phyloP scores from a whole-genome alignment of 2,329 filamentous ascomycete species.

The Pseudovirgaria hyperparasitica region DNA sequence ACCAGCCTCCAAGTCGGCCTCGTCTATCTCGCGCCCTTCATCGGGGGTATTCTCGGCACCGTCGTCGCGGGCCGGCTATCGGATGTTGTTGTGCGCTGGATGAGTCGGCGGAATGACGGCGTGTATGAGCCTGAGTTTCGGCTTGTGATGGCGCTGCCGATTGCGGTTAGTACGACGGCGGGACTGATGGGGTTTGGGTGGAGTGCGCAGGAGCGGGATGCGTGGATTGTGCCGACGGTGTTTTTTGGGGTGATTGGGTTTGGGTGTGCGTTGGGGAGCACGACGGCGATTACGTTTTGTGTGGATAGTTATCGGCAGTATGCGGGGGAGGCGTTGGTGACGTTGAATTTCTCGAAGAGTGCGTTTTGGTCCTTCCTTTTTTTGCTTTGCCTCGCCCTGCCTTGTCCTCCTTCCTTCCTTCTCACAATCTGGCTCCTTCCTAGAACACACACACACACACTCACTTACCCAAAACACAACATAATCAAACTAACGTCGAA shows the following conservation, averaged over 20 bases:
- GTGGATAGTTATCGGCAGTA: constrained; percentile 91
- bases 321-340: constrained; percentile 86
- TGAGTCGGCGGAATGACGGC: constrained; percentile 79
- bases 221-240: constrained; percentile 83
- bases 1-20: constrained; percentile 68
- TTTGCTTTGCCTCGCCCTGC: no score
- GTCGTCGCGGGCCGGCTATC: constrained; percentile 81
- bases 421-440: no score
- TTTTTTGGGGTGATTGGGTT: constrained; percentile 92
- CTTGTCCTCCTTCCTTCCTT: not conserved
- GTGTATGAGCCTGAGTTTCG: constrained; percentile 92
- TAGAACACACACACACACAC: constrained; percentile 9
- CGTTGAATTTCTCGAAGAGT: constrained; percentile 87
- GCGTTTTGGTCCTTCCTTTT: constrained; percentile 13
- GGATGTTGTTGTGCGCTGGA: constrained; percentile 68
- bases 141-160: constrained; percentile 73
- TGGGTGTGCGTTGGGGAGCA: constrained; percentile 79
- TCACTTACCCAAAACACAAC: constrained; percentile 1
- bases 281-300: constrained; percentile 85
- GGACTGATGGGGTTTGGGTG: constrained; percentile 96
- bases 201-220: constrained; percentile 61
- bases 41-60: constrained; percentile 82
- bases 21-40: constrained; percentile 79
- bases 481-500: no score
- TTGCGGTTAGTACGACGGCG: constrained; percentile 63